These are phyloP conservation scores for Cyclotella baltica DNA, from an alignment of 108 stramenopile genomes.

Conservation along the genomic window DNA sequence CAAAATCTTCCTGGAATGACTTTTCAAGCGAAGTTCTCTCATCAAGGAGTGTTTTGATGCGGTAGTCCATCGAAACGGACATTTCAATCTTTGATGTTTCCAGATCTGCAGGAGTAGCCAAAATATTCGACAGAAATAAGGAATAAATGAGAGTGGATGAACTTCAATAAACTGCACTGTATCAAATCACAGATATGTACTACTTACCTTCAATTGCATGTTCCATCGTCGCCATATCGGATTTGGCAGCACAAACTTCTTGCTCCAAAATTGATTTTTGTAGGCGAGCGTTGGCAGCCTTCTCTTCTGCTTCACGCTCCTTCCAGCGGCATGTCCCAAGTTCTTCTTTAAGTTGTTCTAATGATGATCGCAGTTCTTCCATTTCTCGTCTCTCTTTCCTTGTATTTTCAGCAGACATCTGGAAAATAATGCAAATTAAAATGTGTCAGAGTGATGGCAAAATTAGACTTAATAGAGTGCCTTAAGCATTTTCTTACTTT, in stretches of 20 bases:
- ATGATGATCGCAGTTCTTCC: conserved; percentile 62
- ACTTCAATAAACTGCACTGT: too few relatives aligned
- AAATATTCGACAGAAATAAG: not conserved
- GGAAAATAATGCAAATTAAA: not conserved
- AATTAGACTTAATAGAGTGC: not conserved
- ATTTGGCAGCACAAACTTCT: conserved; percentile 74
- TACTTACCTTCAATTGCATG: conserved; percentile 65
- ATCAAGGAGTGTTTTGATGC: conserved; percentile 75
- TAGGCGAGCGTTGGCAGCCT: conserved; percentile 61
- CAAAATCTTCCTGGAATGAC: conserved; percentile 63
- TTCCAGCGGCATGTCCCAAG: conserved; percentile 64
- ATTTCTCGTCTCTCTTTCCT: conserved; percentile 74
- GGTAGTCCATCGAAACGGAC: conserved; percentile 71
- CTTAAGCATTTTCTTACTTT: conserved; percentile 21
- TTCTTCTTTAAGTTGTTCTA: conserved; percentile 67
- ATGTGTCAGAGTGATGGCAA: too few relatives aligned
- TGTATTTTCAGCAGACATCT: conserved; percentile 61
- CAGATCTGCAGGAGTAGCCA: conserved; percentile 38
- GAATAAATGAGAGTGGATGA: too few relatives aligned
- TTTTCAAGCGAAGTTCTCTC: conserved; percentile 61
- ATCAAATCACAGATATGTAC: too few relatives aligned
- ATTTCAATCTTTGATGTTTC: conserved; percentile 65
- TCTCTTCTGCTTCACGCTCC: conserved; percentile 71
- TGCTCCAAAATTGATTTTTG: conserved; percentile 75
- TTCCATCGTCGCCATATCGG: conserved; percentile 69